phyloP scores from a whole-genome alignment of 352 stramenopile genomes.

The Phytophthora melonis region DNA sequence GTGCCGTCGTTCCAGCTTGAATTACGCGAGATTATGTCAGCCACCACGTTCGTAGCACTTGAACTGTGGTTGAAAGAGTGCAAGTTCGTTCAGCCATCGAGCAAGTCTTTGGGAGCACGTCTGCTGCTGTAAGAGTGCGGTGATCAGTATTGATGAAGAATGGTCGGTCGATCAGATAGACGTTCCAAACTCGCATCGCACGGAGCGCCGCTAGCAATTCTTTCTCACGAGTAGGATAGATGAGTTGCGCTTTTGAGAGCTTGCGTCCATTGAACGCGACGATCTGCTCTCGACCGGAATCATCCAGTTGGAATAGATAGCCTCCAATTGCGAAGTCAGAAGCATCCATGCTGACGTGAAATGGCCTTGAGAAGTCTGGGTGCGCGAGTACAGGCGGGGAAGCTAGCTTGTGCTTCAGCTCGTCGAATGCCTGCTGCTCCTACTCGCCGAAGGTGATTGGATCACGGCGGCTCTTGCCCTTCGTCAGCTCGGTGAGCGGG shows the following conservation, averaged over 20 bases:
- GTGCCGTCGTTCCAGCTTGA: slow-evolving; percentile 15
- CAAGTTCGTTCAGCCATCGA: slow-evolving; percentile 13
- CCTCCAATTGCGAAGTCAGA: slow-evolving; percentile 9
- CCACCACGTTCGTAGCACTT: slow-evolving; percentile 11
- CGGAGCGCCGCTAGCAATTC: background rate
- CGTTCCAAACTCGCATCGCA: slow-evolving; percentile 9
- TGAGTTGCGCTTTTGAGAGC: background rate
- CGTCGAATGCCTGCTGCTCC: background rate
- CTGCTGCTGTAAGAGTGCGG: slow-evolving; percentile 7
- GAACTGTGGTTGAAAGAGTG: slow-evolving; percentile 14
- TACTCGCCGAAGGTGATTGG: background rate
- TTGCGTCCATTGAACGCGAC: background rate
- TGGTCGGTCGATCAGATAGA: slow-evolving; percentile 2
- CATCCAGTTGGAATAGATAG: background rate
- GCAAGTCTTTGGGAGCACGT: slow-evolving; percentile 1
- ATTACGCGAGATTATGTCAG: slow-evolving; percentile 10
- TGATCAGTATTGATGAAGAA: slow-evolving; percentile 7
- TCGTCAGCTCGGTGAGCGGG: slow-evolving; percentile 4
- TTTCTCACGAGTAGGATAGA: slow-evolving; percentile 12
- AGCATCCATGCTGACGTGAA: slow-evolving; percentile 12
- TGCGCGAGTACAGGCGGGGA: slow-evolving; percentile 8
- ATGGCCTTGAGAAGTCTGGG: slow-evolving; percentile 6
- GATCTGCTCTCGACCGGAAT: background rate
- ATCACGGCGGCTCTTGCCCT: background rate
- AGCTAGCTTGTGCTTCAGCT: background rate